Percentiles rank a stretch among this genome's conserved stretches.
Conservation (phyloP, 2,329 filamentous ascomycete species). For the Ilyonectria mors-panacis region DNA sequence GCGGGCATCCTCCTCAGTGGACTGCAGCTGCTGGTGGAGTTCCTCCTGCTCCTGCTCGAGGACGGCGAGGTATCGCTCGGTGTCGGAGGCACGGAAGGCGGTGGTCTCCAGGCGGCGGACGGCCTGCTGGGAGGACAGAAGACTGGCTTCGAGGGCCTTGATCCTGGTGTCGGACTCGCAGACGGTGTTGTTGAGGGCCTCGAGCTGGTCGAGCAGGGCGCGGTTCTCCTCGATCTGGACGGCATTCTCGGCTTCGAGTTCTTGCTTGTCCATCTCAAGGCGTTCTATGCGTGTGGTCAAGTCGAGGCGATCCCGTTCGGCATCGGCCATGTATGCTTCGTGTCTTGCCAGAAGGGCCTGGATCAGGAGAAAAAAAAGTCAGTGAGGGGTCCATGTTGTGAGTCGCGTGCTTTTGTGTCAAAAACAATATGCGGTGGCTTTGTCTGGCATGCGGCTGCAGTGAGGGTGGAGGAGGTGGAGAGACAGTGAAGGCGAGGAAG, state of each 20-base stretch:
- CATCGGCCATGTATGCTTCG: constrained; percentile 94
- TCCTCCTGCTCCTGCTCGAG: constrained; percentile 86
- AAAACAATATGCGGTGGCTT: neutral
- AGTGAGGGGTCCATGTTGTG: constrained; percentile 66
- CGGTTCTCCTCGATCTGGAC: constrained; percentile 87
- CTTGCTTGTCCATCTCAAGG: constrained; percentile 81
- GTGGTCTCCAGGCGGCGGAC: constrained; percentile 82
- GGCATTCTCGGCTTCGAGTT: constrained; percentile 83
- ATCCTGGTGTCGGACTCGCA: constrained; percentile 85
- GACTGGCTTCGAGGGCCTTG: constrained; percentile 80
- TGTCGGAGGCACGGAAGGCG: constrained; percentile 79
- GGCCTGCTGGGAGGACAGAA: constrained; percentile 84
- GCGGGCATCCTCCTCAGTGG: constrained; percentile 81
- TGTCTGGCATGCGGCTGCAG: constrained; percentile 44
- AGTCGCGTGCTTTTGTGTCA: constrained; percentile 6
- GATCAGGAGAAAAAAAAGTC: constrained; percentile 67
- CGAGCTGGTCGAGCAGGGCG: constrained; percentile 84
- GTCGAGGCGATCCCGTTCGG: constrained; percentile 84
- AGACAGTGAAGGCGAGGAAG: constrained; percentile 12
- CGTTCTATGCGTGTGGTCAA: constrained; percentile 81
- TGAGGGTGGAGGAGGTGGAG: neutral
- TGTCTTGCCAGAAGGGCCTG: constrained; percentile 94
- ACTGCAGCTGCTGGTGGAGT: constrained; percentile 77
- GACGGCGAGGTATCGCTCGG: constrained; percentile 84
- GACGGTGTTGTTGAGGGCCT: constrained; percentile 84